phyloP scores from a whole-genome alignment of 1,284 basidiomycete species.

The Tilletia setariae region DNA sequence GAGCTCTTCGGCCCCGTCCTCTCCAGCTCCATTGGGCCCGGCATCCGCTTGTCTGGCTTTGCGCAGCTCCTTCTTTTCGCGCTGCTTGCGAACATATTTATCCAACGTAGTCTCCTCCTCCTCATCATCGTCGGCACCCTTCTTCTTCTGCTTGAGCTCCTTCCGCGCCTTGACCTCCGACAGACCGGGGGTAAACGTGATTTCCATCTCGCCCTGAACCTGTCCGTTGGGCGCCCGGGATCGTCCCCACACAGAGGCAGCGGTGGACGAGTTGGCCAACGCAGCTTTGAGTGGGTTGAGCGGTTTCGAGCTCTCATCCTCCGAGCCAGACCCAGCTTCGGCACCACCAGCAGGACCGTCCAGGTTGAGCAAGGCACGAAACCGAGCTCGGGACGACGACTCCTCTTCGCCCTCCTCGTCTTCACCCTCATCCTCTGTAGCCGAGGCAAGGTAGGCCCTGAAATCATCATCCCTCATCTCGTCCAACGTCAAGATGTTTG shows the following conservation, averaged over 20 bases:
- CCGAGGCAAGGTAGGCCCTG: slow-evolving; percentile 50
- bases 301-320: neutral
- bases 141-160: slow-evolving; percentile 18
- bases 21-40: slow-evolving; percentile 17
- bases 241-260: slow-evolving; percentile 4
- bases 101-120: slow-evolving; percentile 52
- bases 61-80: slow-evolving; percentile 48
- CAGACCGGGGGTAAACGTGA: slow-evolving; percentile 51
- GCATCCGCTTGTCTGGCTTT: slow-evolving; percentile 23
- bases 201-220: slow-evolving; percentile 46
- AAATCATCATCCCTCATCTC: slow-evolving; percentile 51
- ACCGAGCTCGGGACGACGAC: slow-evolving; percentile 28
- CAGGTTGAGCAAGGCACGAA: slow-evolving; percentile 45
- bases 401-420: slow-evolving; percentile 26
- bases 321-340: slow-evolving; percentile 12
- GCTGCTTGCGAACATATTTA: slow-evolving; percentile 51
- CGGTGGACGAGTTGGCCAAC: neutral
- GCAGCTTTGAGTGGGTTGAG: neutral
- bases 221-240: neutral
- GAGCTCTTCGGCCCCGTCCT: slow-evolving; percentile 19
- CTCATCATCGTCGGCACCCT: slow-evolving; percentile 20
- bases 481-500: slow-evolving; percentile 30
- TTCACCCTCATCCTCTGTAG: slow-evolving; percentile 32
- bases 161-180: slow-evolving; percentile 40
- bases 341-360: slow-evolving; percentile 26